Percentiles rank a stretch among this genome's conserved stretches.
Evolutionary conservation across 2,329 filamentous ascomycete species (phyloP).

Genomic region (Cryphonectria carpinicola): DNA sequence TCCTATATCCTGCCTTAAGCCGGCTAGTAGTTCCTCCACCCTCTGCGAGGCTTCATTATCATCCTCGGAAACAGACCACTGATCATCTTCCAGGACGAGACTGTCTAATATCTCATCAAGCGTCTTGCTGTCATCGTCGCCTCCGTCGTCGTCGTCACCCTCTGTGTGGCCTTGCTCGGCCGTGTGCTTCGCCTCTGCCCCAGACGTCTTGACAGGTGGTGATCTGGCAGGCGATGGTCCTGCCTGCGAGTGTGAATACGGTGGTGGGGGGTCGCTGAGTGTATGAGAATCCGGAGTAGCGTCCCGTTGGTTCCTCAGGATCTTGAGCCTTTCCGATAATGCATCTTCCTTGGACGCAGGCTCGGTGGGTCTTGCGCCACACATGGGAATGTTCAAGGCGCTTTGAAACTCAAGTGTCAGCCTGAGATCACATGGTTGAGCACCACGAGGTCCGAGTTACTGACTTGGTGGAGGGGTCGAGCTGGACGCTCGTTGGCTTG

Average conservation of each 20-base stretch:
- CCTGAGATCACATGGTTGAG: constrained; percentile 9
- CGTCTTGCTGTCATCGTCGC: constrained; percentile 49
- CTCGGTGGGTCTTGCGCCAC: constrained; percentile 46
- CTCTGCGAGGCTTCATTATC: constrained; percentile 33
- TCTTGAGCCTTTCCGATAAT: constrained; percentile 56
- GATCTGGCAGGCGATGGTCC: constrained; percentile 9
- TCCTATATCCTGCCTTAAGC: constrained; percentile 32
- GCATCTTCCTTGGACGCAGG: constrained; percentile 54
- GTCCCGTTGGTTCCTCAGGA: constrained; percentile 48
- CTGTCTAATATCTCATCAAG: constrained; percentile 56
- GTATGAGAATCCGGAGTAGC: neutral
- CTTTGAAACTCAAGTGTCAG: constrained; percentile 25
- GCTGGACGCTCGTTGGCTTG: constrained; percentile 43
- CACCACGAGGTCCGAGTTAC: constrained; percentile 25
- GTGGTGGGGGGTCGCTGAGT: constrained; percentile 20
- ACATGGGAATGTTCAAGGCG: constrained; percentile 37
- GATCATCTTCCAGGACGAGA: constrained; percentile 39
- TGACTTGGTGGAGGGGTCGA: constrained; percentile 47
- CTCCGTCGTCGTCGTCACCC: constrained; percentile 49
- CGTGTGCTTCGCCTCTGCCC: neutral
- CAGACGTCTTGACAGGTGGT: neutral
- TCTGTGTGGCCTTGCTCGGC: constrained; percentile 35
- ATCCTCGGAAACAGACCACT: constrained; percentile 21
- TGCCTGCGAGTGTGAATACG: constrained; percentile 1
- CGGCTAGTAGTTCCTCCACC: constrained; percentile 26